Base-by-base conservation (phyloP, 2,329 filamentous ascomycete genomes). In the Coniochaeta sp. region DNA sequence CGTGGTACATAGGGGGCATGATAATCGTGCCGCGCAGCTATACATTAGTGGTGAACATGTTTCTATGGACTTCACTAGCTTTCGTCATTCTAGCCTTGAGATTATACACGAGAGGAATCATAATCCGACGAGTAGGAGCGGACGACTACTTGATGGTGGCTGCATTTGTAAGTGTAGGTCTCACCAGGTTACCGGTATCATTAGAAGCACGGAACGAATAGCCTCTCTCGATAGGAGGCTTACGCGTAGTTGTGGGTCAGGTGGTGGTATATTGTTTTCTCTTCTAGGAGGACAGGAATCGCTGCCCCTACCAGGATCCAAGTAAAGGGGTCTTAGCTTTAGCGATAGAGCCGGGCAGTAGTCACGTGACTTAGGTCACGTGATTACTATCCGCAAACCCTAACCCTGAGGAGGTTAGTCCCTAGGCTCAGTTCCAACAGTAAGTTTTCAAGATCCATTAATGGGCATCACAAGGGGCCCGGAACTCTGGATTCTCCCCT, bases 111-210 rank as follows among this genome's bases (percentile, higher is more conserved):
- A 51, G 59, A 38, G 26, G 28, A 6, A 30, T 60, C 14, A 14
- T 61, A 16, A 45, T 61, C 9, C 55, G 53, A 28, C 57, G 54
- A n/a, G 27, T 56, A 13, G 59, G 59, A 9, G 54, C 47, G 13
- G 59, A 61, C 24, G 59, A 61, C 28, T 54, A 27, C 7, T 49
- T 60, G 3, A 61, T 61, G 30, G 46, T 52, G 7, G 31, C 42
- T 3, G 51, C 58, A 5, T 56, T 60, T 53, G 57, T 59, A 35
- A 52, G 57, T 51, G 9, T n/a, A 9, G 9, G 30, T n/a, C n/a
- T n/a, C n/a, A n/a, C n/a, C n/a, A n/a, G n/a, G n/a, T n/a, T n/a
- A n/a, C n/a, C n/a, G n/a, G n/a, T n/a, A n/a, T n/a, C n/a, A n/a
- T n/a, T n/a, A n/a, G n/a, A n/a, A n/a, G n/a, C n/a, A n/a, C n/a